Percentiles rank a stretch among this genome's conserved stretches.
Evolutionary conservation across 352 stramenopile genomes (phyloP).

Genomic region (Phytophthora nicotianae): DNA sequence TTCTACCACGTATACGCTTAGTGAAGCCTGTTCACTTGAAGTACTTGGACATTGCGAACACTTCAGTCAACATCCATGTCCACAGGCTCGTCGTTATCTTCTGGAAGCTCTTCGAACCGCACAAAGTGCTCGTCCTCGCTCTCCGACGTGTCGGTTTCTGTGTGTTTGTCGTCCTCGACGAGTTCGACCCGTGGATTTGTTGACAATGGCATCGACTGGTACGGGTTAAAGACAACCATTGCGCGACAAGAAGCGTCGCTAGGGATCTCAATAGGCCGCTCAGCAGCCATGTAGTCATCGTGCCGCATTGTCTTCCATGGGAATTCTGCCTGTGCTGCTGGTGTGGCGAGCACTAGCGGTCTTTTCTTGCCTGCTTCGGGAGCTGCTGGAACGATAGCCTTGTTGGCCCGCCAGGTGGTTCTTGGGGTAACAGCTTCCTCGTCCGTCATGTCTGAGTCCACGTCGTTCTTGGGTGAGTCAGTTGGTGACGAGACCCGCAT

Average conservation of each 20-base stretch:
- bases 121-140: slow-evolving; percentile 50
- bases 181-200: slow-evolving; percentile 52
- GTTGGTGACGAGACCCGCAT: slow-evolving; percentile 68
- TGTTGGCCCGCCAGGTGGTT: slow-evolving; percentile 27
- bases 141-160: slow-evolving; percentile 19
- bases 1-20: background rate
- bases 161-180: slow-evolving; percentile 46
- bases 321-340: slow-evolving; percentile 4
- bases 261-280: slow-evolving; percentile 17
- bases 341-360: slow-evolving; percentile 20
- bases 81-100: slow-evolving; percentile 71
- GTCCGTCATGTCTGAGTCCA: slow-evolving; percentile 46
- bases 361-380: slow-evolving; percentile 21
- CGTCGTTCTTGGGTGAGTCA: slow-evolving; percentile 16
- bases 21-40: background rate
- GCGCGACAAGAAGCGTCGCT: slow-evolving; percentile 46
- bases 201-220: slow-evolving; percentile 31
- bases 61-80: slow-evolving; percentile 83
- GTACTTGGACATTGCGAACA: background rate
- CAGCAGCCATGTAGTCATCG: background rate
- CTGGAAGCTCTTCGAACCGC: slow-evolving; percentile 72
- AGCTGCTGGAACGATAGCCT: slow-evolving; percentile 26
- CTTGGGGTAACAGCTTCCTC: slow-evolving; percentile 28
- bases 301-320: slow-evolving; percentile 26
- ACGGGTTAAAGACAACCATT: slow-evolving; percentile 66